A percentile compares a stretch with the other conserved stretches of the same genome.
These are phyloP conservation scores for Pseudogymnoascus pannorum DNA, from an alignment of 2,329 filamentous ascomycete genomes.

Conservation along the genomic window DNA sequence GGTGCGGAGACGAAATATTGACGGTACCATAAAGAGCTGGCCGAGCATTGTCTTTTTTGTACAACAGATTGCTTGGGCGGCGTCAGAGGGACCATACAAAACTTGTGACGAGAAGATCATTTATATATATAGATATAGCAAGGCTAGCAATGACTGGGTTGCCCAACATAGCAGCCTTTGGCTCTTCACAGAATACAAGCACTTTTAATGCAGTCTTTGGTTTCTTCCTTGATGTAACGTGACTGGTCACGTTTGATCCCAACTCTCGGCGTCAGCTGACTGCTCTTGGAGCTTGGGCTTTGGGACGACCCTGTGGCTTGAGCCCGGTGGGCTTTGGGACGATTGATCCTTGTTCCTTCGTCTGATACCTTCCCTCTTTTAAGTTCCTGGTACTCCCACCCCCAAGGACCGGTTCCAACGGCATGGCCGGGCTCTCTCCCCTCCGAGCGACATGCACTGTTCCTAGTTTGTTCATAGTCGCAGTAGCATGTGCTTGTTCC, in stretches of 20 bases:
- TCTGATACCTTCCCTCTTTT: neutral
- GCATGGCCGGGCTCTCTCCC: neutral
- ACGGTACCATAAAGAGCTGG: constrained; percentile 51
- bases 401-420: neutral
- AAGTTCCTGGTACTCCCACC: neutral
- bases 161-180: neutral
- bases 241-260: neutral
- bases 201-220: neutral
- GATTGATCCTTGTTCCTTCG: neutral
- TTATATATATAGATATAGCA: neutral
- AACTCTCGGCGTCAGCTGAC: neutral
- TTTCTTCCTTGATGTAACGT: neutral
- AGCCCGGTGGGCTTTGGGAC: no score
- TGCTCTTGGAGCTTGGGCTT: neutral
- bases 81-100: constrained; percentile 72
- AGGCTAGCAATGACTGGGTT: neutral
- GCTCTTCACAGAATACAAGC: neutral
- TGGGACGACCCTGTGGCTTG: no score
- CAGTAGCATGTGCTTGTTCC: neutral
- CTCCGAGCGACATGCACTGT: neutral
- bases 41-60: constrained; percentile 37
- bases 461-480: neutral
- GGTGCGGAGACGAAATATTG: constrained; percentile 45
- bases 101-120: neutral
- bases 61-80: constrained; percentile 60